phyloP scores from a whole-genome alignment of 768 basidiomycete genomes.

The Tulasnella sp. region DNA sequence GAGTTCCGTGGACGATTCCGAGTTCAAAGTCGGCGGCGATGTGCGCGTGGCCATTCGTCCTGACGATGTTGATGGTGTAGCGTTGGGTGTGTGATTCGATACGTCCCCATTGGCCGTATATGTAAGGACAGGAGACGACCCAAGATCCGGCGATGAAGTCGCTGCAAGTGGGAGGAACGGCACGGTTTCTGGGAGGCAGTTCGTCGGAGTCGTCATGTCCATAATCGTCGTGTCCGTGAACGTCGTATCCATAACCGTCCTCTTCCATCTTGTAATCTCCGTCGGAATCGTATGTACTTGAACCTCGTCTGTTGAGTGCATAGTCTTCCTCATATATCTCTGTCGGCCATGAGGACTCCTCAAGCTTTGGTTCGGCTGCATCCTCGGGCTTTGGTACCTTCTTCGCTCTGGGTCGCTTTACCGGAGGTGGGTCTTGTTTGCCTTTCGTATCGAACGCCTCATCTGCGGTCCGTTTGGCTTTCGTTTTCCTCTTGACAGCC shows the following conservation, averaged over 20 bases:
- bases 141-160: neutral
- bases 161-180: neutral
- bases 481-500: neutral
- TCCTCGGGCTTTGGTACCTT: neutral
- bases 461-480: neutral
- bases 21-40: constrained; percentile 5
- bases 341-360: neutral
- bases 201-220: neutral
- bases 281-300: neutral
- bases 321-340: neutral
- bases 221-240: neutral
- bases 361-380: neutral
- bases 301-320: neutral
- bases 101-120: neutral
- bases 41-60: neutral
- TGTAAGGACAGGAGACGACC: constrained; percentile 1
- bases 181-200: neutral
- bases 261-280: neutral
- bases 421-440: neutral
- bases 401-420: neutral
- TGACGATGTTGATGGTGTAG: constrained; percentile 1
- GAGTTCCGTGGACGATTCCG: neutral
- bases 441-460: neutral
- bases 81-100: neutral
- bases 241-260: neutral